Conservation (phyloP, 2,329 filamentous ascomycete genomes). For the Pseudogymnoascus sp. region DNA sequence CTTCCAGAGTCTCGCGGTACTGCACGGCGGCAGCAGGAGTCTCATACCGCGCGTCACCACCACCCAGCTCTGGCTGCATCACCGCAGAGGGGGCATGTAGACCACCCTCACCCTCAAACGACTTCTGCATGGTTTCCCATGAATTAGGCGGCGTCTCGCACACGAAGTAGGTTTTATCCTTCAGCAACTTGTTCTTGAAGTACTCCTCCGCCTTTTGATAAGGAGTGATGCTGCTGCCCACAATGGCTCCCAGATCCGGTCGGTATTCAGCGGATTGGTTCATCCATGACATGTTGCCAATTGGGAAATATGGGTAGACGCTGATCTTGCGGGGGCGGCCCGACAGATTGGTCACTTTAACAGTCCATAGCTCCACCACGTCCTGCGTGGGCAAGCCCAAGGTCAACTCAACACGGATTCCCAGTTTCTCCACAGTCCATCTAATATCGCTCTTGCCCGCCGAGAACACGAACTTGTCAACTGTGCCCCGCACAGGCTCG, state of each 20-base stretch:
- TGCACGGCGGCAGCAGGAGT: conserved; percentile 46
- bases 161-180: conserved; percentile 50
- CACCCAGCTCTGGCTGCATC: conserved; percentile 30
- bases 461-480: conserved; percentile 44
- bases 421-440: conserved; percentile 45
- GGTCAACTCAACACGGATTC: conserved; percentile 43
- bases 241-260: conserved; percentile 39
- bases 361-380: conserved; percentile 47
- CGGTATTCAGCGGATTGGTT: conserved; percentile 48
- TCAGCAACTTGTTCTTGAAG: conserved; percentile 47
- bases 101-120: conserved; percentile 49
- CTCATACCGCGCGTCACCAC: conserved; percentile 46
- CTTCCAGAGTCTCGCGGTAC: conserved; percentile 36
- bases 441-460: conserved; percentile 45
- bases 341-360: conserved; percentile 43
- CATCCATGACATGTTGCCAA: conserved; percentile 57
- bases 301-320: conserved; percentile 48
- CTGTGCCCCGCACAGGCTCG: conserved; percentile 42
- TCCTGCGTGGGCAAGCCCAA: conserved; percentile 44
- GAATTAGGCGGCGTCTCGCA: conserved; percentile 43
- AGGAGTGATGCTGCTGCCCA: conserved; percentile 45
- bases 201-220: conserved; percentile 51
- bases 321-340: conserved; percentile 38
- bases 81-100: conserved; percentile 43
- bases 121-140: conserved; percentile 44